Percentiles rank a stretch among this genome's conserved stretches.
phyloP scores from a whole-genome alignment of 495 filamentous ascomycete genomes.

The Apiosordaria backusii region DNA sequence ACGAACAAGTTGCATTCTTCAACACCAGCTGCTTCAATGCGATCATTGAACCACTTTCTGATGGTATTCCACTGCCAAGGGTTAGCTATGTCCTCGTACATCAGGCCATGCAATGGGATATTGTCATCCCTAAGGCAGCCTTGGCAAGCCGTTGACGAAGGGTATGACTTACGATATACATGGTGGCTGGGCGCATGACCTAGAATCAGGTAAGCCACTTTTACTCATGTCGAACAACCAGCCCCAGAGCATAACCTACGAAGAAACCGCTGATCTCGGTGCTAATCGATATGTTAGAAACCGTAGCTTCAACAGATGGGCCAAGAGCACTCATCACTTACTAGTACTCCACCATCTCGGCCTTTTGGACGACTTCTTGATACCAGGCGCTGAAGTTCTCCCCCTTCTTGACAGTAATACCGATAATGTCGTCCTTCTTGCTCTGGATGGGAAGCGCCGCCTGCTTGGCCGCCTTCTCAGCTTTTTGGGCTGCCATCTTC shows the following conservation, averaged over 20 bases:
- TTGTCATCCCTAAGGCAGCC: not conserved
- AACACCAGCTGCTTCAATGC: constrained; percentile 85
- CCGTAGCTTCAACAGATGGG: not conserved
- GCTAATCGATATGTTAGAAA: not conserved
- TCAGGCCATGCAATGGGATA: not conserved
- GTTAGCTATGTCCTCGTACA: constrained; percentile 47
- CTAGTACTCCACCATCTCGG: constrained; percentile 77
- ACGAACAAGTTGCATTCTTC: constrained; percentile 79
- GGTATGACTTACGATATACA: not conserved
- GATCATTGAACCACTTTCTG: constrained; percentile 79
- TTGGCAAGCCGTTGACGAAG: not conserved
- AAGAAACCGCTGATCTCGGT: not conserved
- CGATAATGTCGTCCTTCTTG: constrained; percentile 64
- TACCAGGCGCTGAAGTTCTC: constrained; percentile 94
- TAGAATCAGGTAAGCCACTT: constrained; percentile 79
- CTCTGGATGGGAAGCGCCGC: constrained; percentile 36
- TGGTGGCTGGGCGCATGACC: constrained; percentile 63
- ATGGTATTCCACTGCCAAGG: constrained; percentile 94
- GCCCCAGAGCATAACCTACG: not conserved
- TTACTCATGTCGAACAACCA: not conserved
- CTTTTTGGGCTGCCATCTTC: constrained; percentile 63
- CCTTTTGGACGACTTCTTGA: constrained; percentile 91
- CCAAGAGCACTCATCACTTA: not conserved
- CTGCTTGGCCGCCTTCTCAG: constrained; percentile 62
- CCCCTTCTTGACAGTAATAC: constrained; percentile 78